A percentile compares a stretch with the other conserved stretches of the same genome.
These are phyloP conservation scores for Nelumbo lutea DNA, from an alignment of 164 flowering plant species.

Conservation along the genomic window DNA sequence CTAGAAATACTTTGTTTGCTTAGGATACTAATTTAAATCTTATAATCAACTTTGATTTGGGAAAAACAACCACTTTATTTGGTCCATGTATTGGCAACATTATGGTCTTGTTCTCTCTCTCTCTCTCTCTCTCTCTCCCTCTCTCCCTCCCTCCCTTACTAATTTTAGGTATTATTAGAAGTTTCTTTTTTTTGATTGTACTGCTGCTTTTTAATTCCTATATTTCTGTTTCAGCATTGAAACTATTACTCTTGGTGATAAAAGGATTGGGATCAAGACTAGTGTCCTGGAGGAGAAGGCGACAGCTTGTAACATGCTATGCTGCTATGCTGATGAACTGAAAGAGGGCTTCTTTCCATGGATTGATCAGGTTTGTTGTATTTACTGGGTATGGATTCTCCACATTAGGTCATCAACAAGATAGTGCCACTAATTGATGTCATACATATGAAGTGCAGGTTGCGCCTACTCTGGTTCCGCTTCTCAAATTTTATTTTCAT, in stretches of 20 bases:
- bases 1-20: too few species aligned
- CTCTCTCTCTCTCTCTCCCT: too few species aligned
- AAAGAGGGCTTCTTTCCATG: conserved; percentile 82
- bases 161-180: not conserved
- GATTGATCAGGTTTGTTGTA: conserved; percentile 62
- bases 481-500: conserved; percentile 73
- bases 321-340: conserved; percentile 80
- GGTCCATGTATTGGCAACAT: too few species aligned
- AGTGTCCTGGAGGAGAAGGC: conserved; percentile 78
- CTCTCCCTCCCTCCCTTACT: too few species aligned
- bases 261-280: conserved; percentile 70
- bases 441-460: conserved; percentile 34
- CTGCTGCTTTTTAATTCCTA: not conserved
- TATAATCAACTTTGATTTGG: too few species aligned
- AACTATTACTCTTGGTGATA: conserved; percentile 72
- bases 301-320: conserved; percentile 80
- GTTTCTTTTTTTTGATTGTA: not conserved
- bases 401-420: not conserved
- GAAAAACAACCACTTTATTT: too few species aligned
- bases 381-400: not conserved
- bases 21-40: too few species aligned
- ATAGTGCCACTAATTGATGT: not conserved
- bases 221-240: conserved; percentile 45
- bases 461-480: conserved; percentile 68
- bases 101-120: too few species aligned